phyloP scores from a whole-genome alignment of 2,329 filamentous ascomycete genomes.

The Fusarium sulawesiense region DNA sequence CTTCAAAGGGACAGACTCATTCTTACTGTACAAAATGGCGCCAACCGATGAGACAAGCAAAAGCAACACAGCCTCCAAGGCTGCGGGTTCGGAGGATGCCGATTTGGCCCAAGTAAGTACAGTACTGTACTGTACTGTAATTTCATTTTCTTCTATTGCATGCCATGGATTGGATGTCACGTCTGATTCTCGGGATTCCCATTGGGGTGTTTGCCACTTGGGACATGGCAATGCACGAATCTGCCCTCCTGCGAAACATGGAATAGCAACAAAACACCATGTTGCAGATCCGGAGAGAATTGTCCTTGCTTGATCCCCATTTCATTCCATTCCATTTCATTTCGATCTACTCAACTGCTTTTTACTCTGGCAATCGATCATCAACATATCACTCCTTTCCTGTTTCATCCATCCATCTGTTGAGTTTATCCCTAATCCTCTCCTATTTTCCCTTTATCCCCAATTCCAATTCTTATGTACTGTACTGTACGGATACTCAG shows the following conservation, averaged over 20 bases:
- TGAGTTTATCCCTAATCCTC: background rate
- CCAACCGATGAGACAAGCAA: slow-evolving; percentile 25
- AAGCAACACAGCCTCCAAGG: slow-evolving; percentile 28
- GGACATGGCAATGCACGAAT: background rate
- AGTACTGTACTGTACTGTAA: background rate
- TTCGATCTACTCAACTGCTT: background rate
- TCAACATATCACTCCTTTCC: background rate
- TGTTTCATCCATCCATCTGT: background rate
- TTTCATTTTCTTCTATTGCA: background rate
- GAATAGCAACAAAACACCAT: slow-evolving; percentile 11
- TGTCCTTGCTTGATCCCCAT: background rate
- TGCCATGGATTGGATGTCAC: background rate
- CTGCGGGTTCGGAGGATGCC: slow-evolving; percentile 35
- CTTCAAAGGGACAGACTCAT: background rate
- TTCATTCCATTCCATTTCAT: background rate
- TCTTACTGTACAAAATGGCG: slow-evolving; percentile 18
- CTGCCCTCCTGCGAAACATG: slow-evolving; percentile 9
- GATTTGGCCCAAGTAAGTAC: slow-evolving; percentile 44
- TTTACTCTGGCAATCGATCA: background rate
- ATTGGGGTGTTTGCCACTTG: background rate
- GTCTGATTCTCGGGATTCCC: background rate
- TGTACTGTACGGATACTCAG: background rate
- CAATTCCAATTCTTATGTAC: background rate
- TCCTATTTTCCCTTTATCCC: background rate
- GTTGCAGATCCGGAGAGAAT: background rate